A percentile compares a stretch with the other conserved stretches of the same genome.
Evolutionary conservation across 1,284 basidiomycete species (phyloP).

Genomic region (Rhizopogon parksii): DNA sequence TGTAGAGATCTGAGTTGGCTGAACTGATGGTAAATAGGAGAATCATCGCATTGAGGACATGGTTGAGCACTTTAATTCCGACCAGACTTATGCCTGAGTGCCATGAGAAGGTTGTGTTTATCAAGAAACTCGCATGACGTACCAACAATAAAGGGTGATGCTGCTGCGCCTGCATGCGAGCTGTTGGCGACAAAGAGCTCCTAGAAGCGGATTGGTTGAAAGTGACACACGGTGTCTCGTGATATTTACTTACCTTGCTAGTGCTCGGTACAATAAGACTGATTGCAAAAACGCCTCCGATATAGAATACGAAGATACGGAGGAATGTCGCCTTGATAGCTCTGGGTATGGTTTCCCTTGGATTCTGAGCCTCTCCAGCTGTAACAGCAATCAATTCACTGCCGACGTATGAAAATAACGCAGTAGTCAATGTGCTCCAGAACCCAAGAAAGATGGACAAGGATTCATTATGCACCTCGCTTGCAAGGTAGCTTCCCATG

Average conservation of each 20-base stretch:
- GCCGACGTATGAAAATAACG: constrained; percentile 41
- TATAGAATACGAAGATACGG: constrained; percentile 60
- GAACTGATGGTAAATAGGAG: constrained; percentile 71
- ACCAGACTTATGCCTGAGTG: constrained; percentile 38
- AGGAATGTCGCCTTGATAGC: constrained; percentile 44
- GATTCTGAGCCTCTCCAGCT: constrained; percentile 46
- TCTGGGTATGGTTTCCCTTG: constrained; percentile 39
- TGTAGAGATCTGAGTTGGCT: constrained; percentile 70
- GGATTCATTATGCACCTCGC: constrained; percentile 39
- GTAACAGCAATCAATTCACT: constrained; percentile 46
- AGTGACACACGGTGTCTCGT: neutral
- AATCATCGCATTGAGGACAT: constrained; percentile 58
- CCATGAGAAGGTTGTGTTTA: neutral
- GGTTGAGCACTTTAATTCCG: constrained; percentile 64
- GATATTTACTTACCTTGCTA: constrained; percentile 24
- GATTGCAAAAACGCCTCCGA: constrained; percentile 62
- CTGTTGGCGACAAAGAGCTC: constrained; percentile 53
- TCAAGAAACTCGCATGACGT: constrained; percentile 10
- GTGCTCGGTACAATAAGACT: constrained; percentile 52
- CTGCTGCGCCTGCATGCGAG: constrained; percentile 56
- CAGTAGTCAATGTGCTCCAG: constrained; percentile 48
- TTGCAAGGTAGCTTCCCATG: constrained; percentile 40
- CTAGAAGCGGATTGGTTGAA: constrained; percentile 13
- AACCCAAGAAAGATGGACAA: constrained; percentile 54
- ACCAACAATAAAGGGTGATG: constrained; percentile 77